Evolutionary conservation across 495 filamentous ascomycete species (phyloP), one percentile per base, ranked within the genome.

Genomic region (Niebla homalea): DNA sequence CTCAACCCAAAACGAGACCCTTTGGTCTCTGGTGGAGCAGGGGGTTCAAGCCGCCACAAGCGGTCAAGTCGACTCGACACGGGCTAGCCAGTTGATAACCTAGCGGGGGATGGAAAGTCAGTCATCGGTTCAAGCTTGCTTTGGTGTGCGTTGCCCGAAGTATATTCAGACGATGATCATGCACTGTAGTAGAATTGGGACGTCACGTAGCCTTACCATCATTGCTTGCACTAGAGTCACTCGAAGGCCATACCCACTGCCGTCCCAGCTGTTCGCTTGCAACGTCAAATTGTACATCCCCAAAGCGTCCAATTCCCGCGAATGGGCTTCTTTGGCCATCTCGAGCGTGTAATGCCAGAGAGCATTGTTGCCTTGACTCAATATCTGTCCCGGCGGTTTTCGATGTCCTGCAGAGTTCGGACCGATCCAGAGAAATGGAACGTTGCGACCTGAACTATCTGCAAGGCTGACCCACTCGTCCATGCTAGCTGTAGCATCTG

Each of bases 251-350:
- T 71, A 72, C 43, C 56, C 48, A 36, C 57, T 60, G 6, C 70
- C 70, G 61, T 72, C 68, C 57, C 57, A 67, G 43, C 65, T 70
- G 7, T 57, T 57, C 3, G 67, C 69, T 52, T 73, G 69, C 38
- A 73, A 46, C 0, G 72, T 76, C 21, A 68, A 50, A 57, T 74
- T 74, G 50, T 70, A 73, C 64, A 76, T 64, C 12, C 67, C 66
- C 40, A 76, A 48, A 7, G 63, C 54, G 47, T 74, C 71, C 38
- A 74, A 57, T 16, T 67, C 64, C 46, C 64, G 61, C 5, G 50
- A 48, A 26, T 54, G 62, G 4, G 70, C 68, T 25, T 67, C 63
- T 36, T 62, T 58, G 19, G 53, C 54, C 16, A 69, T 63, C 48
- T 69, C 61, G 18, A 65, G 46, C 4, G 64, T 68, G 49, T 70